Evolutionary conservation across 2,329 filamentous ascomycete genomes (phyloP), one percentile per base, ranked within the genome.

Genomic region (Colletotrichum orchidophilum): DNA sequence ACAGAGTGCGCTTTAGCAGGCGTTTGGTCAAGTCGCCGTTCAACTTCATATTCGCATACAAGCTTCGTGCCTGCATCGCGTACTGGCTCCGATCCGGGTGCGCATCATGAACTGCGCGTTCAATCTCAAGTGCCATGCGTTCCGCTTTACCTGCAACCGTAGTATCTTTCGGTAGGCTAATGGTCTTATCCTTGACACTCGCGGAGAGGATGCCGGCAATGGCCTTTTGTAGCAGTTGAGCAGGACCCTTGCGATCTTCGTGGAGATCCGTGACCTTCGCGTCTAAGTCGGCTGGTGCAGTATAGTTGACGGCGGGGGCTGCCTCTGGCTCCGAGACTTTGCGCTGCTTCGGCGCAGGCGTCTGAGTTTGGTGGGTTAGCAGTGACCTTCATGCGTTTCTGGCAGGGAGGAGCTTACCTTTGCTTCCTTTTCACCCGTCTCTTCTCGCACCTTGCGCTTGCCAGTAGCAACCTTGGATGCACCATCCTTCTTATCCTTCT

Each of bases 11-110:
- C 73, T 89, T 88, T n/a, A 98, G 85, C 63, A 99, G 85, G 50
- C 92, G 90, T 76, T 92, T 88, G 63, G 93, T 90, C 54, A 99
- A 86, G 75, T 94, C 91, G 65, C 91, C 83, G 80, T 99, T 99
- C 78, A 91, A 92, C 87, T 97, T 97, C 72, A 98, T 86, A 82
- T 98, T 98, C 82, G 94, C 93, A 59, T 91, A 85, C 75, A 99
- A 88, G 54, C 92, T 90, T 73, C 94, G 91, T 76, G 95, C 88
- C 81, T 97, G 90, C 39, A 84, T 83, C 15, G 78, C 84, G 75
- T 90, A 91, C 62, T 90, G 83, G 69, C 84, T 83, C 27, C 85
- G 83, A 39, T 82, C 83, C 0, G 85, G 83, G 66, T 91, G 87
- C 0, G 85, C 86, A 72, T 88, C 87, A 68, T 87, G 84, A 15